A percentile compares a stretch with the other conserved stretches of the same genome.
These are phyloP conservation scores for Plasmodium coatneyi DNA, from an alignment of 169 alveolate genomes.

Conservation along the genomic window DNA sequence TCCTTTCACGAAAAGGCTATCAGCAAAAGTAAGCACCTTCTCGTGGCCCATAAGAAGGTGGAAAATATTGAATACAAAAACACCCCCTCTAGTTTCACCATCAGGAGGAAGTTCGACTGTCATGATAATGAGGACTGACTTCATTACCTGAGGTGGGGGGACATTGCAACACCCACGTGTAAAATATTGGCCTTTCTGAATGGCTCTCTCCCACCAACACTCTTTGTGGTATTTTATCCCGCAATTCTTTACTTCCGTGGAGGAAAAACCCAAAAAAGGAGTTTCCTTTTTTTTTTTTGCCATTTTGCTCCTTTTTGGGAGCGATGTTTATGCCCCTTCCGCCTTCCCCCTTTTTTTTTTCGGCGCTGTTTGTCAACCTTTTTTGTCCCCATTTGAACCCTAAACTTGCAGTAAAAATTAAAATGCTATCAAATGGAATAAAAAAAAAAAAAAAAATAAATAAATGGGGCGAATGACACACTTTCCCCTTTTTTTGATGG, in stretches of 20 bases:
- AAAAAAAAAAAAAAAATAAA: background rate
- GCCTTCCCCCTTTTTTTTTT: background rate
- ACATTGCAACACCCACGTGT: background rate
- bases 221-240: background rate
- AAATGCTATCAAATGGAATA: background rate
- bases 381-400: background rate
- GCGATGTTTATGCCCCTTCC: background rate
- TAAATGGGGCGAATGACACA: background rate
- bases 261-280: background rate
- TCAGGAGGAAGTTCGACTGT: slow-evolving; percentile 55
- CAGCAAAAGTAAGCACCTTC: slow-evolving; percentile 58
- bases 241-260: background rate
- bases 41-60: slow-evolving; percentile 42
- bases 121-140: slow-evolving; percentile 55
- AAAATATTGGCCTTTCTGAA: background rate
- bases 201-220: background rate
- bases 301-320: background rate
- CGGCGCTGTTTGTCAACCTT: background rate
- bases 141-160: background rate
- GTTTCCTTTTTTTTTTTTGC: background rate
- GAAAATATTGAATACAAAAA: slow-evolving; percentile 58
- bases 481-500: background rate
- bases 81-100: slow-evolving; percentile 11
- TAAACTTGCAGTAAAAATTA: background rate
- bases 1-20: slow-evolving; percentile 82